A percentile compares a stretch with the other conserved stretches of the same genome.
Conservation (phyloP, 306 rosid genomes). For the Prunus persica region DNA sequence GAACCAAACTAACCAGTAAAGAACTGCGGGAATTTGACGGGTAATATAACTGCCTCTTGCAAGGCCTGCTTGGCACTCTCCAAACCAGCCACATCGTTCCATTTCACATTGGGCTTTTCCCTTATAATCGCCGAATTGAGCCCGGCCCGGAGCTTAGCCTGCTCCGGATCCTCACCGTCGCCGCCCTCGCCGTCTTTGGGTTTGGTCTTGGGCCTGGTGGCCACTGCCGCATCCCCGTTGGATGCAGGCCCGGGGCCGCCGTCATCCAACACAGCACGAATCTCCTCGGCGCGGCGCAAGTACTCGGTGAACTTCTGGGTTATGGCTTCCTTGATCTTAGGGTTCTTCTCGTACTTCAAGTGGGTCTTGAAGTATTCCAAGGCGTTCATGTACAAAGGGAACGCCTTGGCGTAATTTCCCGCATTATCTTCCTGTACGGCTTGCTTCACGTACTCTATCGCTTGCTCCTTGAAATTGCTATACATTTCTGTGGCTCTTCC, state of each 20-base stretch:
- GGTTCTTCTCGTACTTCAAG: conserved; percentile 95
- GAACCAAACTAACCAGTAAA: conserved; percentile 24
- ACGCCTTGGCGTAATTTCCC: conserved; percentile 95
- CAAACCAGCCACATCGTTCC: conserved; percentile 96
- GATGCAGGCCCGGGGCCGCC: conserved; percentile 93
- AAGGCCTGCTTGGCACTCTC: conserved; percentile 95
- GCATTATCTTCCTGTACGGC: conserved; percentile 92
- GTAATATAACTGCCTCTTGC: conserved; percentile 95
- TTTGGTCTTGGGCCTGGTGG: conserved; percentile 79
- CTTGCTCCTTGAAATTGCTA: conserved; percentile 98
- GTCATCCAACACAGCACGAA: conserved; percentile 75
- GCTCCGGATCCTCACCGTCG: conserved; percentile 89
- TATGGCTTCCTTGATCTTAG: conserved; percentile 89
- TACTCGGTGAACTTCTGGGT: conserved; percentile 96
- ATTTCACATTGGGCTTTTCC: conserved; percentile 92
- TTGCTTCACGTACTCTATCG: conserved; percentile 95
- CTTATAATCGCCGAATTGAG: conserved; percentile 84
- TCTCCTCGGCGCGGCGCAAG: conserved; percentile 98
- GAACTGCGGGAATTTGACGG: conserved; percentile 95
- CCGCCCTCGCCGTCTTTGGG: conserved; percentile 81
- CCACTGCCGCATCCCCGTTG: conserved; percentile 91
- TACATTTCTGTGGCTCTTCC: conserved; percentile 49
- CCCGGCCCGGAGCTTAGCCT: conserved; percentile 82
- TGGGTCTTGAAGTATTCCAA: conserved; percentile 93
- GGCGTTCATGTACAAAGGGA: conserved; percentile 93